Conservation (phyloP, 2,329 filamentous ascomycete genomes). For the Volutella citrinella region DNA sequence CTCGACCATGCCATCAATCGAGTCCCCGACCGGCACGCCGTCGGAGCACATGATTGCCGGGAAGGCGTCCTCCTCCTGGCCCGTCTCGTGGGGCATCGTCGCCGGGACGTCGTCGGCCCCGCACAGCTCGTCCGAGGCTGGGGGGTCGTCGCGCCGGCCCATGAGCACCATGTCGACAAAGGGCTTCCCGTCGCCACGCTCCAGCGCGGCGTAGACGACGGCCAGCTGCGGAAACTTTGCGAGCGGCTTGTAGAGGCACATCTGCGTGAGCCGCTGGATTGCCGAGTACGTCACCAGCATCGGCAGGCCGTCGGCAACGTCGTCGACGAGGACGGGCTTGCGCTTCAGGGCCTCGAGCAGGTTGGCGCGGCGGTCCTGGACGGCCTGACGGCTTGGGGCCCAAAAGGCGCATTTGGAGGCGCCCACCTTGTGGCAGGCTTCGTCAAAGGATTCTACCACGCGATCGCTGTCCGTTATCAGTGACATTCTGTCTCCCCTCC, state of each 20-base stretch:
- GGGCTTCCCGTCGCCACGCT: conserved; percentile 41
- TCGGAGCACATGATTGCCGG: conserved; percentile 47
- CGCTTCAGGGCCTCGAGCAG: conserved; percentile 40
- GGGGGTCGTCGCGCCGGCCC: conserved; percentile 3
- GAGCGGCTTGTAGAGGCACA: conserved; percentile 44
- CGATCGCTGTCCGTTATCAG: conserved; percentile 54
- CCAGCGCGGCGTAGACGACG: conserved; percentile 39
- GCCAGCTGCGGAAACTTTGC: conserved; percentile 41
- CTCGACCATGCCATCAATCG: conserved; percentile 31
- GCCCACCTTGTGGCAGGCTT: conserved; percentile 50
- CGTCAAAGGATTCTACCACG: conserved; percentile 51
- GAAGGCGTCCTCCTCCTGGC: conserved; percentile 36
- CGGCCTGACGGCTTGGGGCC: conserved; percentile 31
- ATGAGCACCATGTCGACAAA: conserved; percentile 36
- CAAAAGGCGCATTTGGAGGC: conserved; percentile 46
- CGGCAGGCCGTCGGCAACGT: conserved; percentile 33
- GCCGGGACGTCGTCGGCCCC: conserved; percentile 25
- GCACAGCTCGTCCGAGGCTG: conserved; percentile 16
- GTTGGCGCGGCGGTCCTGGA: conserved; percentile 35
- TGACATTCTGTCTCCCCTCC: conserved; percentile 40
- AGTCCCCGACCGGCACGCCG: conserved; percentile 27
- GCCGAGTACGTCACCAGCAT: conserved; percentile 49
- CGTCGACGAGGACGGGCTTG: conserved; percentile 42
- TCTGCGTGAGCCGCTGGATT: conserved; percentile 41
- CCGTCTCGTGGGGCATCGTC: conserved; percentile 23